phyloP scores from a whole-genome alignment of 2,329 filamentous ascomycete species.

The Xylariaceae sp. region DNA sequence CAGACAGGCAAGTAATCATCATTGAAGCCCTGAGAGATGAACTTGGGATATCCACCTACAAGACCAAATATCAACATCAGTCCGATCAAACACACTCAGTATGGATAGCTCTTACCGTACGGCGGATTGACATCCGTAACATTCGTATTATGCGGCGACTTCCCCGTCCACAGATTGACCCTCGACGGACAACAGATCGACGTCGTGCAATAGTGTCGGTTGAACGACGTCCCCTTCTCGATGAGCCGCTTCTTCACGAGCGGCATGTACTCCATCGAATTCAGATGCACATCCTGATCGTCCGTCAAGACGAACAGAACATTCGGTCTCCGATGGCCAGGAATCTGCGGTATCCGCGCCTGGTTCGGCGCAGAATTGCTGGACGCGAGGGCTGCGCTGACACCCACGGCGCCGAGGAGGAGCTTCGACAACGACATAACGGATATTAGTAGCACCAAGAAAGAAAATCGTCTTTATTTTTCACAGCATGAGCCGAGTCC shows the following conservation, averaged over 20 bases:
- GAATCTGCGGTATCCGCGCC: constrained; percentile 12
- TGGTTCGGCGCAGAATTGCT: constrained; percentile 7
- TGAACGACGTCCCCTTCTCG: constrained; percentile 49
- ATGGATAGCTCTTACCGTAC: constrained; percentile 39
- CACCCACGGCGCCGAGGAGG: constrained; percentile 6
- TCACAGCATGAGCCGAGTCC: too few species aligned
- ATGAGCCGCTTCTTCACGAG: constrained; percentile 46
- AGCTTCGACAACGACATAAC: constrained; percentile 15
- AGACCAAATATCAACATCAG: background rate
- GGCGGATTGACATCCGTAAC: constrained; percentile 49
- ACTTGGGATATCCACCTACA: constrained; percentile 48
- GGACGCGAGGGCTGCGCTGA: constrained; percentile 2
- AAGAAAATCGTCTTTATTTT: background rate
- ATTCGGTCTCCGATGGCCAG: constrained; percentile 36
- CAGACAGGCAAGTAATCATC: constrained; percentile 52
- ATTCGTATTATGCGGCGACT: constrained; percentile 58
- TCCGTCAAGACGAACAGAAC: constrained; percentile 58
- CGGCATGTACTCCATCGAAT: constrained; percentile 52
- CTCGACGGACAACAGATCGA: constrained; percentile 38
- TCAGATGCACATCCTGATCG: constrained; percentile 54
- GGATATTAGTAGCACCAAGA: background rate
- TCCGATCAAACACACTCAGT: background rate
- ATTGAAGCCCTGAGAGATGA: constrained; percentile 48
- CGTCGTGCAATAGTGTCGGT: constrained; percentile 51
- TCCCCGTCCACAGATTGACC: constrained; percentile 54